Conservation (phyloP, 257 asterid species). For the Lithospermum erythrorhizon region DNA sequence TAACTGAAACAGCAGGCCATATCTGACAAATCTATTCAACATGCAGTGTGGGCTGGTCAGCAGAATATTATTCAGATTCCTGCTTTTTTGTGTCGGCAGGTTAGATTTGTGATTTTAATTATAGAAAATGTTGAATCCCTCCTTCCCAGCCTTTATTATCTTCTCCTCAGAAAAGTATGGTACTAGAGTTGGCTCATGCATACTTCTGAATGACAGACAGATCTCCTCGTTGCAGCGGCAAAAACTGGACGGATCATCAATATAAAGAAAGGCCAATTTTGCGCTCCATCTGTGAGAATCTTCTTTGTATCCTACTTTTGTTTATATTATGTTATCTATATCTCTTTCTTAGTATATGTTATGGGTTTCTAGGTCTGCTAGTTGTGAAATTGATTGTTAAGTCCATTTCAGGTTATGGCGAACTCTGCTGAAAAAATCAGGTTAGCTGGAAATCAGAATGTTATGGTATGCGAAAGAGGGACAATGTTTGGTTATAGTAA, state of each 20-base stretch:
- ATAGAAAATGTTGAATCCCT: not conserved
- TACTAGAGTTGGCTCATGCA: not conserved
- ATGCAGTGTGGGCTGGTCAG: conserved; percentile 59
- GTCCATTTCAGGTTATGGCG: conserved; percentile 59
- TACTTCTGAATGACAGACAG: conserved; percentile 48
- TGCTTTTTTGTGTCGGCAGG: conserved; percentile 97
- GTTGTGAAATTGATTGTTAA: conserved; percentile 6
- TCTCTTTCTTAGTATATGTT: not conserved
- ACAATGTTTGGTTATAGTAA: conserved; percentile 97
- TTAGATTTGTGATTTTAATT: conserved; percentile 10
- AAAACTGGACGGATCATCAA: conserved; percentile 78
- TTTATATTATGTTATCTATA: not conserved
- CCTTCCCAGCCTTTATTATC: not conserved
- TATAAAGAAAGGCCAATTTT: conserved; percentile 92
- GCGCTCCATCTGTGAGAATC: conserved; percentile 65
- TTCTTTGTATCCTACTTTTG: not conserved
- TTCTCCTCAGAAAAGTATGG: too few relatives aligned
- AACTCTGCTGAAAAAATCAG: conserved; percentile 92
- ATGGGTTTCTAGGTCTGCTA: not conserved
- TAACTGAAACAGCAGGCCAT: too few relatives aligned
- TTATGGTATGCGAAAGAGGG: conserved; percentile 99
- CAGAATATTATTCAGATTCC: conserved; percentile 96
- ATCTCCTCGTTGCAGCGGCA: conserved; percentile 92
- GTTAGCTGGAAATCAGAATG: conserved; percentile 90
- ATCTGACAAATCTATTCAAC: too few relatives aligned